Percentiles rank a stretch among this genome's conserved stretches.
Evolutionary conservation across 371 early-diverging fungal species (phyloP).

Genomic region (Mortierella sp.): DNA sequence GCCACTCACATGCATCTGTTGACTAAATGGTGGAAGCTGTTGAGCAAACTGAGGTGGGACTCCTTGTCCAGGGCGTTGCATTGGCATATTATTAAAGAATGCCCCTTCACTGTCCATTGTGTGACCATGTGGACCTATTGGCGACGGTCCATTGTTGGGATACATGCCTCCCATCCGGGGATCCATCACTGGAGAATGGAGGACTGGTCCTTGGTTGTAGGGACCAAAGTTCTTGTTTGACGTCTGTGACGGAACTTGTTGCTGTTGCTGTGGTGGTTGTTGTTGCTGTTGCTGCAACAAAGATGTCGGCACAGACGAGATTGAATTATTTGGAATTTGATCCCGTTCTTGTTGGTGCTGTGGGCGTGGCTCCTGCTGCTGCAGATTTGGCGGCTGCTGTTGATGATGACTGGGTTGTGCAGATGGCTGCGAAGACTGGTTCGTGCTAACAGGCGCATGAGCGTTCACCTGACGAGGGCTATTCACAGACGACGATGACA

Average conservation of each 20-base stretch:
- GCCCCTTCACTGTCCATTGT: conserved; percentile 29
- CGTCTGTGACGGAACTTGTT: neutral
- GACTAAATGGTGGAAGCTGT: conserved; percentile 44
- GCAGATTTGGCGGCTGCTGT: conserved; percentile 10
- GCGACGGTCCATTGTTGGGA: conserved; percentile 35
- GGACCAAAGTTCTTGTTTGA: conserved; percentile 39
- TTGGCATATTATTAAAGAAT: conserved; percentile 41
- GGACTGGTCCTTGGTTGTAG: conserved; percentile 29
- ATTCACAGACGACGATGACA: conserved; percentile 31
- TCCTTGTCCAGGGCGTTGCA: conserved; percentile 41
- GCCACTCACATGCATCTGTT: conserved; percentile 45
- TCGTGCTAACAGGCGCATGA: conserved; percentile 5
- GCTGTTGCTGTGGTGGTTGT: conserved; percentile 13
- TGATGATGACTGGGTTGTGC: neutral
- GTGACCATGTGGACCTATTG: conserved; percentile 33
- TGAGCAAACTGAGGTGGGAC: conserved; percentile 39
- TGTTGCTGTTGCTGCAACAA: conserved; percentile 22
- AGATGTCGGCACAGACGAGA: no score
- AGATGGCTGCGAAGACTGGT: neutral
- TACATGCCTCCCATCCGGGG: conserved; percentile 44
- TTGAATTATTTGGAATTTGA: no score
- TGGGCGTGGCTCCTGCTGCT: neutral
- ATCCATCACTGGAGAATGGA: conserved; percentile 46
- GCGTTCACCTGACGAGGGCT: conserved; percentile 40
- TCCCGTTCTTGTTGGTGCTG: no score